phyloP scores from a whole-genome alignment of 306 rosid genomes.

The Glycyrrhiza uralensis region DNA sequence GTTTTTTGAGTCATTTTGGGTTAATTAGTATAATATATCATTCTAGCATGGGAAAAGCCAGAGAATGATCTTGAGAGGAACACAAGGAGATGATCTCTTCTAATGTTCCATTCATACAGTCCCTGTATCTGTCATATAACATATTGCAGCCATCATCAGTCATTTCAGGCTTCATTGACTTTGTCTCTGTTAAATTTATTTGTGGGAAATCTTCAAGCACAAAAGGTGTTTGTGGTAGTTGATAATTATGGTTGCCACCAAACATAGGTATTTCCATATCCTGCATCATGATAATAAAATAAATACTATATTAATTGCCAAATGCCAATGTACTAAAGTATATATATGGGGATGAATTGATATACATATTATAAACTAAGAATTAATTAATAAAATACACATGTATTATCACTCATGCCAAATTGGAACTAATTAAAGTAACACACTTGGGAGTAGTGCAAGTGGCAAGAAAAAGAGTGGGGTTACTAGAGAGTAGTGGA shows the following conservation, averaged over 20 bases:
- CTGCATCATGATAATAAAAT: slow-evolving; percentile 35
- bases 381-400: too few relatives aligned
- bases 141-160: slow-evolving; percentile 49
- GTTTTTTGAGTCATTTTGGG: slow-evolving; percentile 8
- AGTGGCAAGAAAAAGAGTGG: slow-evolving; percentile 30
- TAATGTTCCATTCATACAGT: slow-evolving; percentile 62
- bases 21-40: slow-evolving; percentile 31
- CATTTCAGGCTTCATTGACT: slow-evolving; percentile 51
- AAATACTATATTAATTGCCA: neutral
- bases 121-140: slow-evolving; percentile 53
- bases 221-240: slow-evolving; percentile 62
- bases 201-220: slow-evolving; percentile 80
- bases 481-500: slow-evolving; percentile 11
- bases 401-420: neutral
- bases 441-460: slow-evolving; percentile 25
- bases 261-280: slow-evolving; percentile 43
- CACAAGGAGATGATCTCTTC: slow-evolving; percentile 82
- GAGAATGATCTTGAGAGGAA: slow-evolving; percentile 55
- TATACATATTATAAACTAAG: too few relatives aligned
- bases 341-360: neutral
- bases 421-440: slow-evolving; percentile 21
- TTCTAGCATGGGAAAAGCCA: slow-evolving; percentile 54
- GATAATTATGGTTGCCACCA: slow-evolving; percentile 47
- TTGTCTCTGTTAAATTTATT: slow-evolving; percentile 51
- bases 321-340: neutral